Conservation (phyloP, 2,329 filamentous ascomycete genomes). For the Tolypocladium cylindrosporum region DNA sequence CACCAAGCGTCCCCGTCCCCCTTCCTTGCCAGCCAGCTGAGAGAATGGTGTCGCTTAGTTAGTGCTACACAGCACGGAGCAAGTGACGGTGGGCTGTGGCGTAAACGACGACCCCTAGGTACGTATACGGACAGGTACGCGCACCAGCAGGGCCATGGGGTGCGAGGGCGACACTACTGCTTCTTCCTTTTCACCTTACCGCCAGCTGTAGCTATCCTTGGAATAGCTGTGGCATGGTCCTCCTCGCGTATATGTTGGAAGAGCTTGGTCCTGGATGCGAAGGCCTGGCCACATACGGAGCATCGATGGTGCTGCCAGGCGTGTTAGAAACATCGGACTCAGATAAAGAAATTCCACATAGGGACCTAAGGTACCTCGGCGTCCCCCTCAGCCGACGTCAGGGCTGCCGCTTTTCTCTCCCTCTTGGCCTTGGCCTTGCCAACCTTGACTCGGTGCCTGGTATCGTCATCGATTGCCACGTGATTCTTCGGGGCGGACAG, state of each 20-base stretch:
- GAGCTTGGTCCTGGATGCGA: slow-evolving; percentile 56
- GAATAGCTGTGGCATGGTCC: slow-evolving; percentile 49
- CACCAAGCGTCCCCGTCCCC: not conserved
- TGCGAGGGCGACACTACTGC: not conserved
- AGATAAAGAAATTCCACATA: not conserved
- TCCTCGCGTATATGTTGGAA: slow-evolving; percentile 63
- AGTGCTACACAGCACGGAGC: not conserved
- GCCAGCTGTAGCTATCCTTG: slow-evolving; percentile 6
- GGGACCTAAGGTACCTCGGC: slow-evolving; percentile 1
- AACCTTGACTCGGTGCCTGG: slow-evolving; percentile 25
- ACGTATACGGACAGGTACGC: not conserved
- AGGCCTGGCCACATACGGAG: slow-evolving; percentile 32
- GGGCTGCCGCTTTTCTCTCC: slow-evolving; percentile 33
- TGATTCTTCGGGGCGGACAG: slow-evolving; percentile 8
- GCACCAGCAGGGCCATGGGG: not conserved
- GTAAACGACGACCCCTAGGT: not conserved
- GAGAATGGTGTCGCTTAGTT: not conserved
- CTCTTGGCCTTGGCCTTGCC: slow-evolving; percentile 43
- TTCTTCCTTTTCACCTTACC: slow-evolving; percentile 26
- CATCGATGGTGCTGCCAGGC: slow-evolving; percentile 26
- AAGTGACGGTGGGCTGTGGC: not conserved
- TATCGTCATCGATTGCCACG: slow-evolving; percentile 15
- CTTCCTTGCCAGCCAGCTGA: not conserved
- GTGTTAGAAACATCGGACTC: not conserved
- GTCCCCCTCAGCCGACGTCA: not conserved